phyloP scores from a whole-genome alignment of 2,329 filamentous ascomycete species.

The Scedosporium aurantiacum region DNA sequence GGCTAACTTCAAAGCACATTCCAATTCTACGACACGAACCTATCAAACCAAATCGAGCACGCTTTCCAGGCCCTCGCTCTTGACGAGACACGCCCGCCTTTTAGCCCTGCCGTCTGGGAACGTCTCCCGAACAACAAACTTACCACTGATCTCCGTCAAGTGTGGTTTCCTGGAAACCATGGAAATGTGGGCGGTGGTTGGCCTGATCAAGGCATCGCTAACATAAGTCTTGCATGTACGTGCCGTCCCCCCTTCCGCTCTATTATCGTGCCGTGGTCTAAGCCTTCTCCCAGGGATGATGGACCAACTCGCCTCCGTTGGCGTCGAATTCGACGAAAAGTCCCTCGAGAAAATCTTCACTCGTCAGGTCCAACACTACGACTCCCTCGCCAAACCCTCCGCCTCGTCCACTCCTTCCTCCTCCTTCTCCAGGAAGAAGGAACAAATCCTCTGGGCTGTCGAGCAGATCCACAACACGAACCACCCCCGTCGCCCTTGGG shows the following conservation, averaged over 20 bases:
- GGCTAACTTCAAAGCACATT: constrained; percentile 28
- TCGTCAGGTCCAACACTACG: constrained; percentile 19
- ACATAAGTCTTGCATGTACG: constrained; percentile 28
- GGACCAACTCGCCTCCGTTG: constrained; percentile 41
- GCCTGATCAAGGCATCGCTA: constrained; percentile 35
- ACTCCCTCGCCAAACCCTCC: constrained; percentile 10
- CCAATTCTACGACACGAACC: constrained; percentile 41
- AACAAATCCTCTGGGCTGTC: constrained; percentile 29
- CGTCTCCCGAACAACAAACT: constrained; percentile 24
- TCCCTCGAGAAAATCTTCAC: constrained; percentile 8
- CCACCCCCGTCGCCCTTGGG: constrained; percentile 36
- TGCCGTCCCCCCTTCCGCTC: not conserved
- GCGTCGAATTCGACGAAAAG: constrained; percentile 33
- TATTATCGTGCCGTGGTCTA: no score
- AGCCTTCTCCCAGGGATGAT: constrained; percentile 37
- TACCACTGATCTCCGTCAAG: constrained; percentile 34
- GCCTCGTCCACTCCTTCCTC: not conserved
- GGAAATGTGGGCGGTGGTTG: constrained; percentile 61
- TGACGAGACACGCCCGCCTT: constrained; percentile 43
- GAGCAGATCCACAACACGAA: constrained; percentile 35
- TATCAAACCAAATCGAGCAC: constrained; percentile 42
- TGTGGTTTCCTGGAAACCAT: constrained; percentile 63
- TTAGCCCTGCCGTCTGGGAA: constrained; percentile 46
- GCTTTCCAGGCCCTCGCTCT: constrained; percentile 49
- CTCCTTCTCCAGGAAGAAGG: not conserved